phyloP scores from a whole-genome alignment of 768 basidiomycete genomes.

The Rhizopogon rudus region DNA sequence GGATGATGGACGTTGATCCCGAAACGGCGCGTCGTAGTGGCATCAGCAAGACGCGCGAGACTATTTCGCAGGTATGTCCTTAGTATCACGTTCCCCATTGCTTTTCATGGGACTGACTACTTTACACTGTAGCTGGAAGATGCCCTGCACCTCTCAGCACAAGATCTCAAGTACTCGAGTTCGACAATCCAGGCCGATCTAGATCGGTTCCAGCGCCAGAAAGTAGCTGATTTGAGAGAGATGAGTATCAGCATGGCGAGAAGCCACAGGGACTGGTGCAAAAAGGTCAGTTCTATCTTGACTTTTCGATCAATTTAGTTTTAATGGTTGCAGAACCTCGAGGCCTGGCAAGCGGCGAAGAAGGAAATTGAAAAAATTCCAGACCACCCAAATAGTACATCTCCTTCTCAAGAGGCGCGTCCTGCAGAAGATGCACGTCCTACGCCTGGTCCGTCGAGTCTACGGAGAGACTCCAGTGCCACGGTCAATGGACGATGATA shows the following conservation, averaged over 20 bases:
- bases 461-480: conserved; percentile 62
- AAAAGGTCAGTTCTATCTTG: conserved; percentile 55
- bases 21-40: conserved; percentile 90
- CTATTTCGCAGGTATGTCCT: conserved; percentile 79
- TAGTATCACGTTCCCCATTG: neutral
- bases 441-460: conserved; percentile 31
- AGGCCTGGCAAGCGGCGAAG: conserved; percentile 96
- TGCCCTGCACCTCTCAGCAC: conserved; percentile 85
- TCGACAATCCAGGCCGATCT: conserved; percentile 96
- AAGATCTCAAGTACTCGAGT: conserved; percentile 94
- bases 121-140: conserved; percentile 73
- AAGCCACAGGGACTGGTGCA: conserved; percentile 94
- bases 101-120: conserved; percentile 11
- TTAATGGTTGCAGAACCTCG: conserved; percentile 66
- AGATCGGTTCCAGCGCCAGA: conserved; percentile 97
- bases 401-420: conserved; percentile 33
- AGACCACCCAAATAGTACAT: conserved; percentile 76
- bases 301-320: conserved; percentile 10
- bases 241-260: conserved; percentile 90
- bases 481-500: conserved; percentile 61
- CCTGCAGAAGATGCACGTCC: conserved; percentile 25
- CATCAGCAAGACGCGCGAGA: conserved; percentile 92
- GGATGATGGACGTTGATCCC: conserved; percentile 99
- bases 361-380: conserved; percentile 88
- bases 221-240: conserved; percentile 92